Evolutionary conservation across 1,139 yeast species (phyloP).

Genomic region (Lodderomyces pseudojiufengensis): DNA sequence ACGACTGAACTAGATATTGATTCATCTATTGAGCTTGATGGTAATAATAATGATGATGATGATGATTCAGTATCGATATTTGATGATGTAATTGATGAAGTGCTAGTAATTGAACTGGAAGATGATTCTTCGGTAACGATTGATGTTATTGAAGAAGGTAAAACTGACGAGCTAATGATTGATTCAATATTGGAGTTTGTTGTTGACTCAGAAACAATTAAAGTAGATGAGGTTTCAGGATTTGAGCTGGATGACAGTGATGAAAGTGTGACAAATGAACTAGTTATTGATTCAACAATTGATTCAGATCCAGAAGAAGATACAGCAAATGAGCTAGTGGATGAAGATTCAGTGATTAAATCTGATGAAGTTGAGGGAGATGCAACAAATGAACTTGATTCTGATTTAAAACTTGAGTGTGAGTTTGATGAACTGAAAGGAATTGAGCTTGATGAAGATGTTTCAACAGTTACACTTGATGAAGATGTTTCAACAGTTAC

Average conservation of each 20-base stretch:
- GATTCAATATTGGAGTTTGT: neutral
- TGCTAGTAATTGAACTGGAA: neutral
- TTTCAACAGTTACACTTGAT: too few relatives aligned
- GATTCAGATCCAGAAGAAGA: neutral
- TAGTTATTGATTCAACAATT: neutral
- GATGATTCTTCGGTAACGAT: too few relatives aligned
- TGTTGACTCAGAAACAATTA: neutral
- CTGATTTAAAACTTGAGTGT: too few relatives aligned
- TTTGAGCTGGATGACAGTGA: neutral
- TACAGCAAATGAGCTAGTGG: too few relatives aligned
- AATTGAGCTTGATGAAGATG: too few relatives aligned
- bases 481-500: too few relatives aligned
- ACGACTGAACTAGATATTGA: neutral
- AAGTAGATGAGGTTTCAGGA: neutral
- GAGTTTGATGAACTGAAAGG: too few relatives aligned
- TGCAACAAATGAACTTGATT: too few relatives aligned
- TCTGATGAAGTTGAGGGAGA: too few relatives aligned
- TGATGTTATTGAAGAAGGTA: too few relatives aligned
- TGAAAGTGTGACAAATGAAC: neutral
- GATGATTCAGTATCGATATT: neutral
- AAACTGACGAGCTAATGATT: too few relatives aligned
- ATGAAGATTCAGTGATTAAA: conserved; percentile 3
- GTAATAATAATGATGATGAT: neutral
- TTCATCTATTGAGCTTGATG: neutral
- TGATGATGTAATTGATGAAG: neutral